phyloP scores from a whole-genome alignment of 192 early-diverging fungal species.

The Backusella mclennaniae region DNA sequence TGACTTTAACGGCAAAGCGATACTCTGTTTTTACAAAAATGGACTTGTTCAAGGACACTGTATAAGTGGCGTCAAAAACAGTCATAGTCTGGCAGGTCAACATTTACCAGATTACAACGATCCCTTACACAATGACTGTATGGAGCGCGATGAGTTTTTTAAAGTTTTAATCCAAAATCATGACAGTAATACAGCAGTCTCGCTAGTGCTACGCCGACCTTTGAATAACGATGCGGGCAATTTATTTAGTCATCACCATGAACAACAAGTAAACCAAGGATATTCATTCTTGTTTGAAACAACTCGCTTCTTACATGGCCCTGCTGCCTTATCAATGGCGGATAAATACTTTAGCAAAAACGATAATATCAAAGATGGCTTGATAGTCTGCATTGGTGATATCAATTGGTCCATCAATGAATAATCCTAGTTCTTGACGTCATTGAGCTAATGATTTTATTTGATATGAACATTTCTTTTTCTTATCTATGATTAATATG shows the following conservation, averaged over 20 bases:
- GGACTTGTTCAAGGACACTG: slow-evolving; percentile 4
- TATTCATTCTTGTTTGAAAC: slow-evolving; percentile 3
- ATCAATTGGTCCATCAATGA: background rate
- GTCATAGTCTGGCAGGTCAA: background rate
- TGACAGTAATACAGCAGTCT: background rate
- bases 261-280: slow-evolving; percentile 2
- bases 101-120: slow-evolving; percentile 1
- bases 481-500: background rate
- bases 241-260: background rate
- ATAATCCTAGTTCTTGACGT: background rate
- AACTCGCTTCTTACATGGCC: background rate
- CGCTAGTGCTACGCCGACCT: background rate
- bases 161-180: background rate
- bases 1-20: background rate
- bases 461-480: background rate
- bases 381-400: background rate
- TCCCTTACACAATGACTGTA: slow-evolving; percentile 15
- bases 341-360: background rate
- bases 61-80: background rate
- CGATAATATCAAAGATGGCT: background rate
- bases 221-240: background rate
- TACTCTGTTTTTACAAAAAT: background rate
- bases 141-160: slow-evolving; percentile 21
- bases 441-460: background rate
- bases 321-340: background rate